Evolutionary conservation across 202 grass and related monocot genomes (phyloP).

Genomic region (Tripidium arundinaceum): DNA sequence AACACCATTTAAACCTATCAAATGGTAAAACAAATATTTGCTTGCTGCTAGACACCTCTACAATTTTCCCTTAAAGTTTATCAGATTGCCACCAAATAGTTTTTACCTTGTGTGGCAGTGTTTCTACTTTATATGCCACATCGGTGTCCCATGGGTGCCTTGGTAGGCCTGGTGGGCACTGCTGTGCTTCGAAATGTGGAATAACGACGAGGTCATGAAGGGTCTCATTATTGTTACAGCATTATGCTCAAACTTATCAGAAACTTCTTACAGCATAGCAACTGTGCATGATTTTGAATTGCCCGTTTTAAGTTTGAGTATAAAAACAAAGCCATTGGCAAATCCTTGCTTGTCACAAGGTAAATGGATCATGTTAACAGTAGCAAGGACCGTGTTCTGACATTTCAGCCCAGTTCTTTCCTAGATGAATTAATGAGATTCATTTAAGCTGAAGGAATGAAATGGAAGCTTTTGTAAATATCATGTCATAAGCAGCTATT

Average conservation of each 20-base stretch:
- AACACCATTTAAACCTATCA: not conserved
- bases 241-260: not conserved
- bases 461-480: not conserved
- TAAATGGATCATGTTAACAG: not conserved
- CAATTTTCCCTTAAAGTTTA: not conserved
- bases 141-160: not conserved
- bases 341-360: not conserved
- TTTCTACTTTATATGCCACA: constrained; percentile 7
- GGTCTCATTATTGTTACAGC: not conserved
- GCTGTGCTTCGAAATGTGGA: not conserved
- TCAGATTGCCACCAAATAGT: not conserved
- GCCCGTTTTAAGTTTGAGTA: not conserved
- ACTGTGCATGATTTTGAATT: not conserved
- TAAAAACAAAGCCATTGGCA: not conserved
- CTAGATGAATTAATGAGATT: not conserved
- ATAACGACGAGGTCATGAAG: not conserved
- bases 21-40: not conserved
- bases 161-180: not conserved
- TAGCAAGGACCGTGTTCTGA: not conserved
- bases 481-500: not conserved
- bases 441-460: not conserved
- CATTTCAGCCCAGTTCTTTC: not conserved
- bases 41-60: not conserved
- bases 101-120: not conserved
- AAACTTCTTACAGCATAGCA: not conserved